Evolutionary conservation across 2,329 filamentous ascomycete genomes (phyloP).

Genomic region (Tricladium varicosporioides): DNA sequence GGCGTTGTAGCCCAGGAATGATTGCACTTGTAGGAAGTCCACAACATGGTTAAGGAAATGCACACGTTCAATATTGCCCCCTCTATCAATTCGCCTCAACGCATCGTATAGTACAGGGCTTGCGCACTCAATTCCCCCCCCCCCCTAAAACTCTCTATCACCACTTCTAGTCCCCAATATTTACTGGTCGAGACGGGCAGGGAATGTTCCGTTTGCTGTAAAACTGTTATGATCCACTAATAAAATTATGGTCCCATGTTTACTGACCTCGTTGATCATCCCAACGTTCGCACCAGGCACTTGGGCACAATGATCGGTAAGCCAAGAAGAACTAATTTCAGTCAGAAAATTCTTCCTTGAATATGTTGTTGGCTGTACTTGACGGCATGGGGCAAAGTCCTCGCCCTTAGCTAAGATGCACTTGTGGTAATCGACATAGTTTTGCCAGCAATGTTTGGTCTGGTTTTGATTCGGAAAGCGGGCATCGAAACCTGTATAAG

Average conservation of each 20-base stretch:
- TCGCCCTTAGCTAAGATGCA: slow-evolving; percentile 98
- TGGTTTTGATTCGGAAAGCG: slow-evolving; percentile 99
- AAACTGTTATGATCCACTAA: slow-evolving; percentile 13
- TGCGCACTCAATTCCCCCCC: slow-evolving; percentile 20
- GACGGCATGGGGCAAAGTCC: slow-evolving; percentile 94
- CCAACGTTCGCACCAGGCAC: slow-evolving; percentile 90
- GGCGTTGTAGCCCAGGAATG: neutral
- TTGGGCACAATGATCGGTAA: slow-evolving; percentile 96
- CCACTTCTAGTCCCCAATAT: slow-evolving; percentile 4
- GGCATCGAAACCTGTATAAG: slow-evolving; percentile 84
- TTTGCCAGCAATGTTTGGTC: slow-evolving; percentile 99
- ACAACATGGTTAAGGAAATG: neutral
- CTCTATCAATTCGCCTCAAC: slow-evolving; percentile 30
- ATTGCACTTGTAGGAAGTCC: neutral
- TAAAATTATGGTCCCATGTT: neutral
- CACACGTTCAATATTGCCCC: slow-evolving; percentile 7
- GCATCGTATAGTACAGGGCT: slow-evolving; percentile 33
- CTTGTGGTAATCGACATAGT: slow-evolving; percentile 99
- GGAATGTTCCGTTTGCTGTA: slow-evolving; percentile 67
- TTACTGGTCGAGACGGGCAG: slow-evolving; percentile 58
- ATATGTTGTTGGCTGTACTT: slow-evolving; percentile 59
- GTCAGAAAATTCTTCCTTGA: slow-evolving; percentile 36
- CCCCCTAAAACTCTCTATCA: slow-evolving; percentile 5
- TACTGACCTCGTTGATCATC: slow-evolving; percentile 90
- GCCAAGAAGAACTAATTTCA: slow-evolving; percentile 81